A percentile compares a stretch with the other conserved stretches of the same genome.
These are phyloP conservation scores for Domatiomyces catenatus DNA, from an alignment of 2,329 filamentous ascomycete genomes.

Conservation along the genomic window DNA sequence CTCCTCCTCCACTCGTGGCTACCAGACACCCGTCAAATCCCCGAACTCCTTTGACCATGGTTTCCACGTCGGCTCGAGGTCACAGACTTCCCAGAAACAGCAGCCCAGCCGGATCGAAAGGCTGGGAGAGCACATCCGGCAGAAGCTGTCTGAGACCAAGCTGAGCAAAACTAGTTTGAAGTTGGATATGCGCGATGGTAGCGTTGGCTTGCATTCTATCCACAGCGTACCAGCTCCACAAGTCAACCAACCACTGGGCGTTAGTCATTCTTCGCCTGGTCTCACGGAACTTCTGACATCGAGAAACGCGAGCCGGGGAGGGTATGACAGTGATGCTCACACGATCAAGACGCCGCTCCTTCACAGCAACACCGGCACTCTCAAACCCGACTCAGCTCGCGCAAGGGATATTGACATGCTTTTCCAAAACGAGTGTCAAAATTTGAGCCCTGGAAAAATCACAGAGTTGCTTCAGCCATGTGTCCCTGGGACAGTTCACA, in stretches of 20 bases:
- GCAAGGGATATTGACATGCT: not conserved
- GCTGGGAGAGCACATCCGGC: conserved; percentile 13
- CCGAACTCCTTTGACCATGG: conserved; percentile 9
- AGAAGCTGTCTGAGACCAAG: conserved; percentile 13
- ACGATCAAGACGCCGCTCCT: conserved; percentile 13
- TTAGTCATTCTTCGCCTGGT: conserved; percentile 11
- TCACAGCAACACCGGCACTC: conserved; percentile 7
- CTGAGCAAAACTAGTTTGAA: conserved; percentile 13
- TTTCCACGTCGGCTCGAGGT: conserved; percentile 6
- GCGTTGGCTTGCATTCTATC: not conserved
- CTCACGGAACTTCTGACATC: conserved; percentile 14
- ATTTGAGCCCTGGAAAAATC: not conserved
- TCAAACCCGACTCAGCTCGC: conserved; percentile 5
- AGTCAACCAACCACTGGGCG: conserved; percentile 1
- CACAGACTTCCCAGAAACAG: conserved; percentile 1
- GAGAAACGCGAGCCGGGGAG: conserved; percentile 11
- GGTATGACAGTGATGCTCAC: conserved; percentile 17
- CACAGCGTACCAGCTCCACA: not conserved
- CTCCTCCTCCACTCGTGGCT: conserved; percentile 13
- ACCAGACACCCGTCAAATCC: conserved; percentile 8
- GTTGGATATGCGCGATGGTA: conserved; percentile 1
- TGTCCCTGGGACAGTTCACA: not conserved
- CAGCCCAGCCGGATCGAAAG: conserved; percentile 8
- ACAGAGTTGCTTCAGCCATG: not conserved
- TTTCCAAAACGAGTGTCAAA: not conserved